Base-by-base conservation (phyloP, 805 yeast genomes). In the Saccharomycopsis sp. region DNA sequence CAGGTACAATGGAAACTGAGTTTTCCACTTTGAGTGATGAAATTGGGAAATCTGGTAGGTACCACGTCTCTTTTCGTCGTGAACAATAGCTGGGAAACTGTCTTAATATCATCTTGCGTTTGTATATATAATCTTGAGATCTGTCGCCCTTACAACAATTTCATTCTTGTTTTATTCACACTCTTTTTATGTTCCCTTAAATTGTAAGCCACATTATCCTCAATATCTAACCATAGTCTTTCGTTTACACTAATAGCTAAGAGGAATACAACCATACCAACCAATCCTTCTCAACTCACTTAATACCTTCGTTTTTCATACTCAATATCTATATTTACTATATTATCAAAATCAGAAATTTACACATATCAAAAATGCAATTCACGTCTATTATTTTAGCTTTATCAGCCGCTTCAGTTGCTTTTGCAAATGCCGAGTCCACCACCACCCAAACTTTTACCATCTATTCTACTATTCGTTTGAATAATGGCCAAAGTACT, bases 391-490 rank as follows among this genome's bases (percentile, higher is more conserved):
- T 12, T 17, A 5, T 44, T 3, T 44, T 44, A 7, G 22, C 22
- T 12, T 44, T 44, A 17, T 44, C 49, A 8, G 49, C 49, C 12
- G 12, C 49, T 44, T 44, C 12, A 17, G 22, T 17, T 19, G 19
- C 49, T 44, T 17, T 44, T 7, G 49, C 49, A 17, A 44, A 17
- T 17, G 19, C 49, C 19, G 49, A 44, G 22, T n/a, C 49, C 3
- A 44, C 49, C 49, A 44, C 49, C 20, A 44, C 49, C 12, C 49
- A 44, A 44, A 44, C 49, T 7, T n/a, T 44, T 12, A 44, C 49
- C 22, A 44, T 44, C 19, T 17, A n/a, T 17, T 44, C 49, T 17
- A 44, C 49, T 17, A 44, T 44, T 19, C 49, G 20, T 17, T 29
- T 29, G 38, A 44, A 17, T 44, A 44, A 19, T 17, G 49, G 49